Evolutionary conservation across 441 rosid genomes (phyloP), one percentile per base, ranked within the genome.

Genomic region (Adansonia madagascariensis): DNA sequence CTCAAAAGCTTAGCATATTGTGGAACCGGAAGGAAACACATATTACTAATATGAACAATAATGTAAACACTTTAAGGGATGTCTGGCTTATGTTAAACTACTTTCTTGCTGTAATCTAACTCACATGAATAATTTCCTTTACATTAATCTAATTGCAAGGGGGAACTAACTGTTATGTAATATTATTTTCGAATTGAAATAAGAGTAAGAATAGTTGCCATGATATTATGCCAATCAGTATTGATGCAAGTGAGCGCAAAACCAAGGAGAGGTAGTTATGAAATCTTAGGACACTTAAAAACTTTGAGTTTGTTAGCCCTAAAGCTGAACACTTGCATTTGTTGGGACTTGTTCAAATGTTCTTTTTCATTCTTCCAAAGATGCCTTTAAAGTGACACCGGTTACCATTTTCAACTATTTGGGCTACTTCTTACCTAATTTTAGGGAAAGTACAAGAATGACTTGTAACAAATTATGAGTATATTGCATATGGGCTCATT

Each of bases 331-430:
- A 10, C 39, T 61, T 10, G 39, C 64, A 24, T 60, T 60, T 24
- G 2, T 9, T 12, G 8, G 41, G 41, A 61, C 64, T 27, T 1
- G 8, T 11, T 4, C 1, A 10, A 59, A 59, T 3, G 14, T 22
- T 59, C 7, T 8, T 57, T 20, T 0, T 59, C 35, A 59, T 22
- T 22, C 63, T 59, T 22, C 31, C 63, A 9, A 9, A 22, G 31
- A 59, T 2, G 35, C 35, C 35, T 59, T 61, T 27, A 61, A 11
- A 24, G n/a, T 24, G 39, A 24, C 14, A 22, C 11, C 1, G 1
- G 39, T 27, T 61, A 61, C n/a, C 65, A 11, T 61, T 61, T 24
- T 61, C 64, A 61, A 39, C 41, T 61, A 11, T 61, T 61, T 27
- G 41, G 65, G 27, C 41, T 3, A 61, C 65, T 11, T 1, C 12